A percentile compares a stretch with the other conserved stretches of the same genome.
phyloP scores from a whole-genome alignment of 1,284 basidiomycete species.

The Sanghuangporus weigelae region DNA sequence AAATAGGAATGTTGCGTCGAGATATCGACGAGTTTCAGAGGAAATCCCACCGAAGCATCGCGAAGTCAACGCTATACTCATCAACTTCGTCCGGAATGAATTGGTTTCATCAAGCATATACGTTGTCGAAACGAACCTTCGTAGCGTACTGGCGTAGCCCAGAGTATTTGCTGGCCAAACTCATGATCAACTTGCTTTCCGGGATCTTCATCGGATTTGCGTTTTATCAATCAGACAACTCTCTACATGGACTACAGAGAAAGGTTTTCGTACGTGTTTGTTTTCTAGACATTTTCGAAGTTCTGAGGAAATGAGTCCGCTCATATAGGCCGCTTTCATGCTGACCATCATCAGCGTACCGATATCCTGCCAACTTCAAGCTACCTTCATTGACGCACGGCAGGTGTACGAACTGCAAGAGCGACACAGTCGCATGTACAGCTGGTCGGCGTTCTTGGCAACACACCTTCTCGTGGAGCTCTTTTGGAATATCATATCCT shows the following conservation, averaged over 20 bases:
- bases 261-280: conserved; percentile 18
- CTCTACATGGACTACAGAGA: conserved; percentile 16
- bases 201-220: conserved; percentile 18
- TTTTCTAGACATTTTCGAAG: conserved; percentile 23
- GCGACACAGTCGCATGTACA: conserved; percentile 17
- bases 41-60: conserved; percentile 29
- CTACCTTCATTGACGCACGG: conserved; percentile 33
- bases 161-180: conserved; percentile 45
- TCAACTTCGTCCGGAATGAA: conserved; percentile 44
- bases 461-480: conserved; percentile 14
- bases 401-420: conserved; percentile 15
- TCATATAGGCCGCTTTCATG: not conserved
- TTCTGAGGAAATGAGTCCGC: conserved; percentile 38
- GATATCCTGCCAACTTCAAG: conserved; percentile 42
- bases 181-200: conserved; percentile 21
- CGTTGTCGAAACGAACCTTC: conserved; percentile 45
- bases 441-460: conserved; percentile 15
- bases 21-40: conserved; percentile 34
- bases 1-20: conserved; percentile 28
- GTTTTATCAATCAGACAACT: conserved; percentile 14
- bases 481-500: conserved; percentile 17
- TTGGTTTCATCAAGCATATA: conserved; percentile 38
- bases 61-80: conserved; percentile 22
- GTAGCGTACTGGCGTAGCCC: conserved; percentile 54
- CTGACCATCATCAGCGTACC: conserved; percentile 32